Base-by-base conservation (phyloP, 169 alveolate genomes). In the Plasmodium cynomolgi region DNA sequence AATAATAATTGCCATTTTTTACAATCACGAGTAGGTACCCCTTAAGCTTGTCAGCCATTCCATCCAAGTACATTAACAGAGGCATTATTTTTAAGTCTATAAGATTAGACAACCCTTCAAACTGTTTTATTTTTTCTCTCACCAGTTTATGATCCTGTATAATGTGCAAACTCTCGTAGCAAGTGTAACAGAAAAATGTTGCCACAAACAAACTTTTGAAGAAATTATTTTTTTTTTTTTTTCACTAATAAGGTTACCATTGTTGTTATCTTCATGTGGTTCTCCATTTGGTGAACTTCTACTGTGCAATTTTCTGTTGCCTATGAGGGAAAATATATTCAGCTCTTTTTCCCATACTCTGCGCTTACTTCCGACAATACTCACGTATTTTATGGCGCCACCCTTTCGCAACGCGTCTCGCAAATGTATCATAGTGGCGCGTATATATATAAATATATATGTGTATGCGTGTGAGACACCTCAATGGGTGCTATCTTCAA, bases 121-220 rank as follows among this genome's bases (percentile, higher is more conserved):
- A 13, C 23, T 23, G 31, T 86, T 77, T 75, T 23, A 86, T 50
- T 56, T 54, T 54, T 54, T 13, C 81, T 41, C 71, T 54, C 8
- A 71, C 17, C 34, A 13, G 20, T 26, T 72, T 84, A 71, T 84
- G 33, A 31, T 86, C 68, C 41, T 56, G 44, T n/a, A 47, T 17
- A 34, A 71, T 20, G 72, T 77, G 62, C 68, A 86, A 54, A n/a
- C 86, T n/a, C 68, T 86, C 93, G 29, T 75, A 86, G 15, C 74
- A 29, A 50, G 54, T 37, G 81, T 86, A 86, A 73, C 47, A 84
- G 37, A 86, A 74, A 3, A 86, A 50, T 29, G 86, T 39, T 34
- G 71, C 81, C 23, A 39, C 39, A 54, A 86, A 29, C 6, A 33
- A 17, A 11, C 23, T 86, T 77, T 77, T 85, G 47, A 31, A 58